A percentile compares a stretch with the other conserved stretches of the same genome.
Evolutionary conservation across 306 rosid species (phyloP).

Genomic region (Inga leiocalycina): DNA sequence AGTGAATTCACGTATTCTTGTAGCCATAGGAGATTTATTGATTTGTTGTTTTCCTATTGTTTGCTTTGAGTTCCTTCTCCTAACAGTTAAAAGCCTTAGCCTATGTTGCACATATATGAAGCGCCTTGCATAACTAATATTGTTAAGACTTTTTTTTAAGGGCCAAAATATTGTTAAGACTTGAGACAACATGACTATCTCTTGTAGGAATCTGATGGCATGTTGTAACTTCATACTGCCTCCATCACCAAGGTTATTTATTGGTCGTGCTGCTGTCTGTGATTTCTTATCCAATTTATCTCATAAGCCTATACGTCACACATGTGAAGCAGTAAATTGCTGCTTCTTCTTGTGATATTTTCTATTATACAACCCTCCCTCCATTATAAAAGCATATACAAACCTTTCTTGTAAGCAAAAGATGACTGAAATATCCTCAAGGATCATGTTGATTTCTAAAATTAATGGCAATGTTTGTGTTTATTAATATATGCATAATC

Average conservation of each 20-base stretch:
- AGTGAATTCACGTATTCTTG: slow-evolving; percentile 14
- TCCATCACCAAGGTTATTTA: slow-evolving; percentile 8
- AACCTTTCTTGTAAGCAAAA: not conserved
- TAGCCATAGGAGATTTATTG: slow-evolving; percentile 1
- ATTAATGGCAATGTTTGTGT: not conserved
- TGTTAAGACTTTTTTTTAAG: not conserved
- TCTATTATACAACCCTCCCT: not conserved
- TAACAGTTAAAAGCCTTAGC: not conserved
- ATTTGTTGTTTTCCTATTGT: slow-evolving; percentile 4
- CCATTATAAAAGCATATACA: not conserved
- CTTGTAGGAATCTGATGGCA: slow-evolving; percentile 13
- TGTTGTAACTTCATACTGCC: slow-evolving; percentile 16
- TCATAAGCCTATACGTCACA: not conserved
- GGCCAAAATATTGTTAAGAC: not conserved
- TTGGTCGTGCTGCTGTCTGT: slow-evolving; percentile 9
- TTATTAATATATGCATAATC: not conserved
- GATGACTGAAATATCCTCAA: not conserved
- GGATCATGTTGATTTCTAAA: not conserved
- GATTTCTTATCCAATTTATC: slow-evolving; percentile 17
- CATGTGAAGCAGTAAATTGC: not conserved
- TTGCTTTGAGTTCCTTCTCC: slow-evolving; percentile 28
- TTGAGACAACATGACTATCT: not conserved
- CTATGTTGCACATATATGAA: slow-evolving; percentile 10
- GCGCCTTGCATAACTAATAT: slow-evolving; percentile 16
- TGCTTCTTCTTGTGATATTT: not conserved